Conservation (phyloP, 139 green algal species). For the Ostreobium quekettii region DNA sequence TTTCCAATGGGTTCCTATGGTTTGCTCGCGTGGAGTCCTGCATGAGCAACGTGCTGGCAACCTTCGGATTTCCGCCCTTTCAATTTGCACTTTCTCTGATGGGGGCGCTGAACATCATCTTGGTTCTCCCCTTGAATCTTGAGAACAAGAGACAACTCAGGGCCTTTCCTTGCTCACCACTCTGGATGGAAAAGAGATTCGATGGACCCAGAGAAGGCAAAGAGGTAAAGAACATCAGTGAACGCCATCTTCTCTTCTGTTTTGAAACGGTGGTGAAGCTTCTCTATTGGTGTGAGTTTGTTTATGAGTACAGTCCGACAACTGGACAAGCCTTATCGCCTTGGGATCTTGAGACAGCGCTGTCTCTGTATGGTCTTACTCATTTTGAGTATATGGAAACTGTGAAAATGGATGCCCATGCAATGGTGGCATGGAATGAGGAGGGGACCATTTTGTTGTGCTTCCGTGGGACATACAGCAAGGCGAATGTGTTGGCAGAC, state of each 20-base stretch:
- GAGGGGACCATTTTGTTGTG: neutral
- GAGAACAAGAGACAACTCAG: neutral
- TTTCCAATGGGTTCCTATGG: too few species aligned
- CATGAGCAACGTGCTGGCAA: too few species aligned
- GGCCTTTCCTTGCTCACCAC: too few species aligned
- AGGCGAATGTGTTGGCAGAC: neutral
- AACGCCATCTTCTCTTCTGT: constrained; percentile 28
- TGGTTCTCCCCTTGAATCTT: neutral
- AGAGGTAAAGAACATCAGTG: neutral
- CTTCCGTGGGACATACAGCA: neutral
- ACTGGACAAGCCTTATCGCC: neutral
- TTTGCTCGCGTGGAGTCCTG: too few species aligned
- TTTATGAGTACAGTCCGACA: neutral
- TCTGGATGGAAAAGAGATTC: neutral
- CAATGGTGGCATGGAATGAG: neutral
- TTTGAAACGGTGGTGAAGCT: constrained; percentile 36
- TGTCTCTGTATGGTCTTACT: neutral
- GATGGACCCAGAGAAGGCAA: neutral
- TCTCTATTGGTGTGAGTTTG: constrained; percentile 10
- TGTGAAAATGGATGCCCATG: neutral
- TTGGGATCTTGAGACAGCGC: neutral
- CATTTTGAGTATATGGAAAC: neutral
- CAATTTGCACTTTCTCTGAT: neutral
- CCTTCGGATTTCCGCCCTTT: neutral
- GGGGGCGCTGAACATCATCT: neutral